Evolutionary conservation across 2,329 filamentous ascomycete genomes (phyloP).

Genomic region (Botrytis fragariae): DNA sequence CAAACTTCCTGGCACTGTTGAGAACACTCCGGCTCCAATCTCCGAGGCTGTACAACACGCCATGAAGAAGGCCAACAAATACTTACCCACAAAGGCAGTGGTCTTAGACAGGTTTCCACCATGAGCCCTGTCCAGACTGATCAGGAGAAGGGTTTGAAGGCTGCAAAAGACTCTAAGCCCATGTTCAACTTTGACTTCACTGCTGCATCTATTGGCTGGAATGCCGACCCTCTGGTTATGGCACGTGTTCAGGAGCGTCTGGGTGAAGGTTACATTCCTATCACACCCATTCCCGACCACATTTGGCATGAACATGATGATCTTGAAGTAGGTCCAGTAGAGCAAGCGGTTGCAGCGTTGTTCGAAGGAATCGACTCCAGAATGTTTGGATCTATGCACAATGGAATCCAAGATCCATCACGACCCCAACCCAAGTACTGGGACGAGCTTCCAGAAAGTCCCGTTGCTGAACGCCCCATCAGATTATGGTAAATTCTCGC

Average conservation of each 20-base stretch:
- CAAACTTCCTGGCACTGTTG: slow-evolving; percentile 17
- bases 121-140: slow-evolving; percentile 23
- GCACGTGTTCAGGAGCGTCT: not conserved
- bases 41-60: slow-evolving; percentile 11
- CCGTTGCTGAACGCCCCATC: not conserved
- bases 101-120: slow-evolving; percentile 21
- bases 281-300: slow-evolving; percentile 8
- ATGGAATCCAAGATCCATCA: not conserved
- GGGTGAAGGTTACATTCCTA: not conserved
- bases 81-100: slow-evolving; percentile 19
- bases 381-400: not conserved
- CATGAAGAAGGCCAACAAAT: slow-evolving; percentile 21
- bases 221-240: not conserved
- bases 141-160: not conserved
- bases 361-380: not conserved
- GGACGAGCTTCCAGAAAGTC: not conserved
- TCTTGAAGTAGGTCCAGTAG: not conserved
- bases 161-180: not conserved
- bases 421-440: not conserved
- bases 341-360: not conserved
- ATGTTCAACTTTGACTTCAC: not conserved
- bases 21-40: not conserved
- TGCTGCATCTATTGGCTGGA: not conserved
- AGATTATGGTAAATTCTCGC: not conserved
- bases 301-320: slow-evolving; percentile 3